Conservation (phyloP, 805 yeast species). For the Metschnikowia corniflorae region DNA sequence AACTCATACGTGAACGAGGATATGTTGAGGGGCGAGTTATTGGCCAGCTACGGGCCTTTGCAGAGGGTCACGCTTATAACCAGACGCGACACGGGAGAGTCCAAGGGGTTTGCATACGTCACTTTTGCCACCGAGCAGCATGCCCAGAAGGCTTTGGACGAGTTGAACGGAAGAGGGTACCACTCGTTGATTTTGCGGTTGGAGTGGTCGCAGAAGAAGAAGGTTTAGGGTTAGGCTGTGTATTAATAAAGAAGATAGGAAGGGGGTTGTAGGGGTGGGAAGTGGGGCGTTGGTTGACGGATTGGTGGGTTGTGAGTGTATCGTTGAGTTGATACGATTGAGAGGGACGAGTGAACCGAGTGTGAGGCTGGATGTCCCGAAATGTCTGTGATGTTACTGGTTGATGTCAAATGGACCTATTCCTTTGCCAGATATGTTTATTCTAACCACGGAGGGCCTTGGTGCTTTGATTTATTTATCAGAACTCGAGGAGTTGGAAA, state of each 20-base stretch:
- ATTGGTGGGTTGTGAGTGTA: too few species aligned
- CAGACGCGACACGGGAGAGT: conserved; percentile 89
- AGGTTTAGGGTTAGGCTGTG: conserved; percentile 19
- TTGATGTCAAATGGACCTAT: too few species aligned
- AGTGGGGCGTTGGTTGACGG: too few species aligned
- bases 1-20: conserved; percentile 82
- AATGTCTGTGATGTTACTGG: too few species aligned
- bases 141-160: conserved; percentile 76
- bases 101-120: conserved; percentile 94
- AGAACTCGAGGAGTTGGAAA: conserved; percentile 21
- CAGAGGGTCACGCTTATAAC: conserved; percentile 80
- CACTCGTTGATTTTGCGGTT: conserved; percentile 70
- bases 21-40: conserved; percentile 68
- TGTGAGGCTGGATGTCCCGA: too few species aligned
- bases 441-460: too few species aligned
- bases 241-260: too few species aligned
- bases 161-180: conserved; percentile 86
- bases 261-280: too few species aligned
- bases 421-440: too few species aligned
- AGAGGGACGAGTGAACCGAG: too few species aligned
- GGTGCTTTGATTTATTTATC: conserved; percentile 37
- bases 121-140: conserved; percentile 62
- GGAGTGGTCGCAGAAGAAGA: conserved; percentile 47
- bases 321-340: too few species aligned
- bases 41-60: conserved; percentile 61